Evolutionary conservation across 1,284 basidiomycete genomes (phyloP), one percentile per base, ranked within the genome.

Genomic region (Pterulicium gracile): DNA sequence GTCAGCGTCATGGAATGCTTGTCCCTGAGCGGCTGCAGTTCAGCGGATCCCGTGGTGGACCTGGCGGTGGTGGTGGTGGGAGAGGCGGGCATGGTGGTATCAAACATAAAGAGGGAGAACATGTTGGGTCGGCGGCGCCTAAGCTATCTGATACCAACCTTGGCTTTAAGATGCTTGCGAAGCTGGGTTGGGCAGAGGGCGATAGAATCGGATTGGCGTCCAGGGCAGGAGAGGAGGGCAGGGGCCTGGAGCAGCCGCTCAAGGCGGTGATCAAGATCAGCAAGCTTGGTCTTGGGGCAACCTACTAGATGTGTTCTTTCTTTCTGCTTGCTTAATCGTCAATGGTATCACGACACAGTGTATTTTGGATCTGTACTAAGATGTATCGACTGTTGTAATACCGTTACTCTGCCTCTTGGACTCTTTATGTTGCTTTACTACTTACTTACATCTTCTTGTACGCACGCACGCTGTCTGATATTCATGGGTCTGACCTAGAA

Each of bases 181-280:
- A 70, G 43, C 88, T 89, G 86, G 86, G 86, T 20, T 88, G 85
- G 85, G 57, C 72, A 5, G 81, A 86, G 52, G 85, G 85, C 1
- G 67, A 74, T 24, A 65, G 69, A 10, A 86, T 88, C 53, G 84
- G 84, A 1, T 56, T 61, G 4, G 7, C 42, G 10, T 10, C 27
- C 12, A 15, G 12, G 10, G 27, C 27, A 10, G 27, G 12, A 15
- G 15, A 34, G 27, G 18, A 43, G 42, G 42, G 20, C 12, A 15
- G 12, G 10, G 77, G 73, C 4, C 58, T 88, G 42, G 76, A 80
- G n/a, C 73, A 61, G 4, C 85, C 85, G 4, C 58, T 88, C 42
- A 76, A 73, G 0, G 85, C 83, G 14, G 71, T 85, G 44, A 80
- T 87, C 59, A 88, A 88, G 64, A 73, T 72, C 51, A 77, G 82